phyloP scores from a whole-genome alignment of 1,284 basidiomycete species.

The Trichosporon ovoides region DNA sequence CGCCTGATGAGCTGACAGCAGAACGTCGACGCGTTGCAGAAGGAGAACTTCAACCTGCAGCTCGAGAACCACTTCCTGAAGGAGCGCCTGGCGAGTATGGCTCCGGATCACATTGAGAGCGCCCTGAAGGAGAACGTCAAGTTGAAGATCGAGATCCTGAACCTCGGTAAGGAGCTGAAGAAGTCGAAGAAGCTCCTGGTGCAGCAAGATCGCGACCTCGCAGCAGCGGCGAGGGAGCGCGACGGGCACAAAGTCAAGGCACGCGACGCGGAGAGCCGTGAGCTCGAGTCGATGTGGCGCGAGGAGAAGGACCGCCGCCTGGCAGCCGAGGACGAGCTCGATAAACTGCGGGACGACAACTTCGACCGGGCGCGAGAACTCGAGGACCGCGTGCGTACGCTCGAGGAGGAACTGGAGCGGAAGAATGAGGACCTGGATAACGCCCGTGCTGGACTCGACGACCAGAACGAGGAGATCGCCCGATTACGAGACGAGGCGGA shows the following conservation, averaged over 20 bases:
- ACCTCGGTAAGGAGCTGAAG: slow-evolving; percentile 86
- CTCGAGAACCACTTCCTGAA: slow-evolving; percentile 89
- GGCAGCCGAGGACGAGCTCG: slow-evolving; percentile 28
- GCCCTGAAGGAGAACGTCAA: slow-evolving; percentile 90
- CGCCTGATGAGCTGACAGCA: slow-evolving; percentile 38
- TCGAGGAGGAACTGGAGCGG: not conserved
- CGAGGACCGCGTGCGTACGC: slow-evolving; percentile 47
- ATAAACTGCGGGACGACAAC: slow-evolving; percentile 56
- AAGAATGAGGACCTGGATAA: slow-evolving; percentile 56
- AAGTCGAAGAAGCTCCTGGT: slow-evolving; percentile 81
- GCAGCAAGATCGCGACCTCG: slow-evolving; percentile 73
- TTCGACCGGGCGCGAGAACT: slow-evolving; percentile 63
- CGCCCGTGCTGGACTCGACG: slow-evolving; percentile 51
- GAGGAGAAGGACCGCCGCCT: slow-evolving; percentile 39
- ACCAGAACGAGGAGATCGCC: slow-evolving; percentile 59
- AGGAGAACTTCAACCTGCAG: slow-evolving; percentile 92
- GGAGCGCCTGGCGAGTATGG: slow-evolving; percentile 72
- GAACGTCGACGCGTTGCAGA: slow-evolving; percentile 90
- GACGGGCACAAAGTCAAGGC: slow-evolving; percentile 29
- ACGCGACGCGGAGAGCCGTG: slow-evolving; percentile 22
- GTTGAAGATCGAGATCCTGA: slow-evolving; percentile 87
- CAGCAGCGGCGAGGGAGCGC: slow-evolving; percentile 57
- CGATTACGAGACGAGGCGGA: slow-evolving; percentile 51
- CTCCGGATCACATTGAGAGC: slow-evolving; percentile 84
- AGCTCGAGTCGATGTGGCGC: slow-evolving; percentile 36